phyloP scores from a whole-genome alignment of 805 yeast species.

The Candida adriatica region DNA sequence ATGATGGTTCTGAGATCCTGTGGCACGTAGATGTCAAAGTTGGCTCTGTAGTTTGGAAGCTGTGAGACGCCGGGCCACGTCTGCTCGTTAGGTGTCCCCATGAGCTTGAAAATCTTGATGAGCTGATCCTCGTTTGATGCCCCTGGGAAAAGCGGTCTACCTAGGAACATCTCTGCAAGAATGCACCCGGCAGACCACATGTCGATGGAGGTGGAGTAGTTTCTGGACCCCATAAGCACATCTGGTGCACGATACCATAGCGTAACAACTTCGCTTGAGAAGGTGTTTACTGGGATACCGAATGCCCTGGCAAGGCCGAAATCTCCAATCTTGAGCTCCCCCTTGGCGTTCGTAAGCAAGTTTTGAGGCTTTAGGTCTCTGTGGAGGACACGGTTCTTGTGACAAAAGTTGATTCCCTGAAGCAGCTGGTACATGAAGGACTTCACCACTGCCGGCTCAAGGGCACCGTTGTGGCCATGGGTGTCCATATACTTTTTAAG shows the following conservation, averaged over 20 bases:
- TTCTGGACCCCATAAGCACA: conserved; percentile 88
- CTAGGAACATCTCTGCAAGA: conserved; percentile 97
- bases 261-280: conserved; percentile 95
- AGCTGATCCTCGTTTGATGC: conserved; percentile 94
- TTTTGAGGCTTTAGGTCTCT: conserved; percentile 93
- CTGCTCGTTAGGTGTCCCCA: conserved; percentile 95
- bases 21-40: conserved; percentile 80
- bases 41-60: conserved; percentile 78
- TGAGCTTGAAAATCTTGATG: conserved; percentile 79
- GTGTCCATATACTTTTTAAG: conserved; percentile 91
- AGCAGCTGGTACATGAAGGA: conserved; percentile 92
- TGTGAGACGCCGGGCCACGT: conserved; percentile 97
- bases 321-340: conserved; percentile 90
- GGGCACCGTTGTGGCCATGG: conserved; percentile 77
- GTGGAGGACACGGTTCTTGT: conserved; percentile 58
- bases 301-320: conserved; percentile 96
- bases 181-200: conserved; percentile 99
- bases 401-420: conserved; percentile 70
- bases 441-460: conserved; percentile 80
- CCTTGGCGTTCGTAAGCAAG: conserved; percentile 78
- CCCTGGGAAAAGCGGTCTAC: conserved; percentile 94
- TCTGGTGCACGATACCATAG: conserved; percentile 98
- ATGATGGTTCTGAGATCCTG: conserved; percentile 77
- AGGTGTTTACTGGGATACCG: conserved; percentile 96
- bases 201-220: conserved; percentile 94